These are phyloP conservation scores for Polytrichum commune DNA, from an alignment of 225 moss, liverwort and hornwort genomes.

Conservation along the genomic window DNA sequence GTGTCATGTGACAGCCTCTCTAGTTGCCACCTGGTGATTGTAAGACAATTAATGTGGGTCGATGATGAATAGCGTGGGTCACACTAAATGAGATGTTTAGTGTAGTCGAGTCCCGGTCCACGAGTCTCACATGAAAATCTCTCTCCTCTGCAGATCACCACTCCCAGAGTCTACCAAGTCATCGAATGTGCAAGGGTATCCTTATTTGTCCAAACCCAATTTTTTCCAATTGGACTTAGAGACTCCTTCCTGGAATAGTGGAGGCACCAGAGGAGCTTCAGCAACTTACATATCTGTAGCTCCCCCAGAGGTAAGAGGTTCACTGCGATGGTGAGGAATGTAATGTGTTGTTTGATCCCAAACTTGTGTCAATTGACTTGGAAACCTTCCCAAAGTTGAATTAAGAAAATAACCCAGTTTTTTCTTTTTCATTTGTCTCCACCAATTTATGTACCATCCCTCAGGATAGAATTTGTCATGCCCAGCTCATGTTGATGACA, in stretches of 20 bases:
- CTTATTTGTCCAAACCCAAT: constrained; percentile 46
- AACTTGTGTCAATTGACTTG: no score
- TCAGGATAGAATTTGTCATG: background rate
- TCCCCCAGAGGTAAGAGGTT: constrained; percentile 55
- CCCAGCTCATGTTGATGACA: background rate
- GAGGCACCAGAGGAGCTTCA: constrained; percentile 15
- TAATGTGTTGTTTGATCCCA: background rate
- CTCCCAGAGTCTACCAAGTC: constrained; percentile 27
- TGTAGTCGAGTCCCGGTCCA: no score
- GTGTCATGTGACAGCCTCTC: no score
- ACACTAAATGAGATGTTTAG: no score
- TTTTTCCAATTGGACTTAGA: constrained; percentile 39
- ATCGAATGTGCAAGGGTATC: constrained; percentile 48
- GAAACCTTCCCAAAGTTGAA: no score
- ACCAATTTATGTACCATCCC: background rate
- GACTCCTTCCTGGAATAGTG: constrained; percentile 30
- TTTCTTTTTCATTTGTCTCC: no score
- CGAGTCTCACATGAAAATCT: background rate
- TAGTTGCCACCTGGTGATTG: no score
- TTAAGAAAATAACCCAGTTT: no score
- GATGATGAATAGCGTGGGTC: no score
- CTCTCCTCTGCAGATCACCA: constrained; percentile 40
- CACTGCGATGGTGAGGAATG: background rate
- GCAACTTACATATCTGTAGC: constrained; percentile 56
- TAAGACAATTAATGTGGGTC: no score